Base-by-base conservation (phyloP, 805 yeast species). In the Candida yuanshanica region DNA sequence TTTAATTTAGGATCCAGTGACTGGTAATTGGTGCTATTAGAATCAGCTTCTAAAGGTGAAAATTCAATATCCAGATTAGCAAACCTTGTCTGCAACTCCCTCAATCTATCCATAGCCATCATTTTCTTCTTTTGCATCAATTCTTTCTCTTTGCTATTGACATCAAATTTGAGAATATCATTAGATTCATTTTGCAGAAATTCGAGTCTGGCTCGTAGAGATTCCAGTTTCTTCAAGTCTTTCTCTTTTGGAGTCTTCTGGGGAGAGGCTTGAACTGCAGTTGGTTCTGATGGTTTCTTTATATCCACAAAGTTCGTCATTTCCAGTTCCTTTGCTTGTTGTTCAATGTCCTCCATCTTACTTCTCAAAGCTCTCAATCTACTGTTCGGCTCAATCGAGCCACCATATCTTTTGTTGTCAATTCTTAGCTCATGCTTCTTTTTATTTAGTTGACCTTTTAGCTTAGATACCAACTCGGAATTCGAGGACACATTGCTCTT, bases 251-350 rank as follows among this genome's bases (percentile, higher is more conserved):
- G 62, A 11, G 69, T 64, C 4, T 65, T 68, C 45, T 48, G 55
- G 7, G 52, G 50, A 1, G 60, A 51, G 11, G 37, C 33, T 12
- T 56, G 56, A 13, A 52, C 42, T 3, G 49, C 45, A 11, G 51
- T 35, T 7, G 55, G 50, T 5, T 51, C 37, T 7, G 11, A 38
- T 23, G 37, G 43, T 44, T 38, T 57, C 48, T 46, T 63, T 49
- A 42, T 47, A 24, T 79, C 85, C 21, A 75, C 81, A 53, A 87
- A 89, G 49, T 88, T 93, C 17, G 85, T 83, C 75, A 79, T 81
- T 58, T 91, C 97, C 44, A 91, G 69, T 53, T 83, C 85, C 45
- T 95, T 68, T 0, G 96, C 96, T 66, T 86, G 85, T 36, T 76
- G 74, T 56, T 86, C 95, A 39, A 90, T 70, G 47, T 77, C 81